Evolutionary conservation across 768 basidiomycete species (phyloP).

Genomic region (Suillus occidentalis): DNA sequence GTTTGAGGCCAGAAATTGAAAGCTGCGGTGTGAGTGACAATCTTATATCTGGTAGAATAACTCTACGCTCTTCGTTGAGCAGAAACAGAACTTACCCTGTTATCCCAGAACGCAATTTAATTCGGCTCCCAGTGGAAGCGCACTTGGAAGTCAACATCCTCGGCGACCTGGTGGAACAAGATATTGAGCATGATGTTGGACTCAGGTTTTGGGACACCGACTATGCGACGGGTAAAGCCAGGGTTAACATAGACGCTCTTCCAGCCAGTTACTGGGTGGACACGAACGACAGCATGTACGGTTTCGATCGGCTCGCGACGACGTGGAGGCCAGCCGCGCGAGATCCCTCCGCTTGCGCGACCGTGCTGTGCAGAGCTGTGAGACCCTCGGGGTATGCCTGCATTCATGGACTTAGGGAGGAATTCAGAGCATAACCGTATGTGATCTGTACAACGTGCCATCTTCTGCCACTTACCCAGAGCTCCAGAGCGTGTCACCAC

Average conservation of each 20-base stretch:
- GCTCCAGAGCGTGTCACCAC: slow-evolving; percentile 81
- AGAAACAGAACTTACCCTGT: neutral
- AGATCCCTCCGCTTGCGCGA: slow-evolving; percentile 32
- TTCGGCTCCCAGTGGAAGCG: slow-evolving; percentile 77
- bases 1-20: too few species aligned
- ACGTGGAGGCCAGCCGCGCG: slow-evolving; percentile 67
- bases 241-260: too few species aligned
- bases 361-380: slow-evolving; percentile 72
- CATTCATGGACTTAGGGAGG: slow-evolving; percentile 70
- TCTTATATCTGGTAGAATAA: neutral
- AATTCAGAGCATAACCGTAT: slow-evolving; percentile 76
- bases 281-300: slow-evolving; percentile 78
- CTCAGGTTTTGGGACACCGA: too few species aligned
- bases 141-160: slow-evolving; percentile 47
- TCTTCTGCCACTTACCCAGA: slow-evolving; percentile 52
- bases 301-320: slow-evolving; percentile 69
- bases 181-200: too few species aligned
- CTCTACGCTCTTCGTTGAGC: neutral
- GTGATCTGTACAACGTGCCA: neutral
- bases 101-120: slow-evolving; percentile 86
- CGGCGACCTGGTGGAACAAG: too few species aligned
- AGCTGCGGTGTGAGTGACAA: too few species aligned
- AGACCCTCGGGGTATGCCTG: slow-evolving; percentile 77
- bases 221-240: too few species aligned
- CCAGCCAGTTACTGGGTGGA: too few species aligned